These are phyloP conservation scores for Xylaria flabelliformis DNA, from an alignment of 495 filamentous ascomycete species.

Conservation along the genomic window DNA sequence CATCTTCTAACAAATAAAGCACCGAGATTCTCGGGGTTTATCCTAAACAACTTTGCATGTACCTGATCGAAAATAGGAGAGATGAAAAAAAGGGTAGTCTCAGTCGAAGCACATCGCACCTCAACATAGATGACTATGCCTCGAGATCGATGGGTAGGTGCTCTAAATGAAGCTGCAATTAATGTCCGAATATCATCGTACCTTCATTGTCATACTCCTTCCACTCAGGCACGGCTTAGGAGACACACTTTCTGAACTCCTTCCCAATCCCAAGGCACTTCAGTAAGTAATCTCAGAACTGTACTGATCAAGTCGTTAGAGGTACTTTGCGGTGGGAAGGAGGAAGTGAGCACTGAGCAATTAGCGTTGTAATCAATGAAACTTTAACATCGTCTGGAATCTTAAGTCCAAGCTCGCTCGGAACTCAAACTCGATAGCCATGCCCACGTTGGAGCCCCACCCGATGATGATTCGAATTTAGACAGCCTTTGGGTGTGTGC, in stretches of 20 bases:
- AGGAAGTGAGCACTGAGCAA: slow-evolving; percentile 10
- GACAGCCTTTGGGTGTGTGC: too few relatives aligned
- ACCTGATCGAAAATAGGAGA: background rate
- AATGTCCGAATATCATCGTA: background rate
- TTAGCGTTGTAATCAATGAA: background rate
- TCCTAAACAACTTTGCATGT: background rate
- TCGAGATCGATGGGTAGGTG: background rate
- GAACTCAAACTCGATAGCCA: background rate
- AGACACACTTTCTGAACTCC: slow-evolving; percentile 3
- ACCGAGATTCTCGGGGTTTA: background rate
- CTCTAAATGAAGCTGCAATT: background rate
- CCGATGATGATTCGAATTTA: background rate
- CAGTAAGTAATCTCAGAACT: slow-evolving; percentile 4
- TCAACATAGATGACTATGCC: background rate
- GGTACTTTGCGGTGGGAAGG: background rate
- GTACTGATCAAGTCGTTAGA: background rate
- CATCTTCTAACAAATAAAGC: background rate
- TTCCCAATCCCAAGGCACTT: slow-evolving; percentile 1
- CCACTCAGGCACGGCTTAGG: background rate
- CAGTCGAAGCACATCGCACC: too few relatives aligned
- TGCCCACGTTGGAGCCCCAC: background rate
- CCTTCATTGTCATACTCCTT: slow-evolving; percentile 5
- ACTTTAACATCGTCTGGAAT: background rate
- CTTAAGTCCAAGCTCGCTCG: background rate
- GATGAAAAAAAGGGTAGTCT: background rate